Percentiles rank a stretch among this genome's conserved stretches.
Evolutionary conservation across 805 yeast genomes (phyloP).

Genomic region (Starmera amethionina): DNA sequence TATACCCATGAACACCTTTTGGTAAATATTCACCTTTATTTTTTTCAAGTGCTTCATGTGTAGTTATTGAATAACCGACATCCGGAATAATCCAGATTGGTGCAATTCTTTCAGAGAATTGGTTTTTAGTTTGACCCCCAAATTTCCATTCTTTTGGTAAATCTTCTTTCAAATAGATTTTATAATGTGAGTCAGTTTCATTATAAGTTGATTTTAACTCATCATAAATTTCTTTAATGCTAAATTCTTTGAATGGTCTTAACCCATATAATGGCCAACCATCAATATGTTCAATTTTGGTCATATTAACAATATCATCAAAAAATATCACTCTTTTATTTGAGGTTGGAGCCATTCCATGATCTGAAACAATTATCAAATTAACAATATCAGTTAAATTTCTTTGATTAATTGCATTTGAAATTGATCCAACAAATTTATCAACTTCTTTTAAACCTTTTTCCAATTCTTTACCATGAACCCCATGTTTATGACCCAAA

Average conservation of each 20-base stretch:
- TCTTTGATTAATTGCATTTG: constrained; percentile 38
- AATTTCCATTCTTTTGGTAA: constrained; percentile 30
- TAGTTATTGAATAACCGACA: constrained; percentile 69
- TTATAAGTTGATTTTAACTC: constrained; percentile 28
- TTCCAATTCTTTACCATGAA: constrained; percentile 47
- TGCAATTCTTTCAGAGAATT: constrained; percentile 56
- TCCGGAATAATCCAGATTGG: constrained; percentile 82
- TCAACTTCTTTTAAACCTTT: constrained; percentile 58
- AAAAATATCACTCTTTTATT: constrained; percentile 56
- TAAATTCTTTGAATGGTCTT: constrained; percentile 37
- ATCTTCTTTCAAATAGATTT: constrained; percentile 44
- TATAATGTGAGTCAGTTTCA: constrained; percentile 27
- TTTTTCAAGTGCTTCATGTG: constrained; percentile 42
- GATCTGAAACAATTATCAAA: constrained; percentile 75
- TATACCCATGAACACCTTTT: constrained; percentile 77
- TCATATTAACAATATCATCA: constrained; percentile 56
- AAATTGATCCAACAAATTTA: constrained; percentile 41
- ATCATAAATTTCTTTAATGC: constrained; percentile 35
- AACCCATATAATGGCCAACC: constrained; percentile 87
- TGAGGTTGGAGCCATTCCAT: constrained; percentile 88
- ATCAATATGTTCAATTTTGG: constrained; percentile 49
- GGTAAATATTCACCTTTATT: constrained; percentile 13
- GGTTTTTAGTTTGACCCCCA: constrained; percentile 15
- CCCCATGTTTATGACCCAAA: constrained; percentile 67
- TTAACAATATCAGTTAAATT: constrained; percentile 61